These are phyloP conservation scores for Mediolabrus comicus DNA, from an alignment of 108 stramenopile species.

Conservation along the genomic window DNA sequence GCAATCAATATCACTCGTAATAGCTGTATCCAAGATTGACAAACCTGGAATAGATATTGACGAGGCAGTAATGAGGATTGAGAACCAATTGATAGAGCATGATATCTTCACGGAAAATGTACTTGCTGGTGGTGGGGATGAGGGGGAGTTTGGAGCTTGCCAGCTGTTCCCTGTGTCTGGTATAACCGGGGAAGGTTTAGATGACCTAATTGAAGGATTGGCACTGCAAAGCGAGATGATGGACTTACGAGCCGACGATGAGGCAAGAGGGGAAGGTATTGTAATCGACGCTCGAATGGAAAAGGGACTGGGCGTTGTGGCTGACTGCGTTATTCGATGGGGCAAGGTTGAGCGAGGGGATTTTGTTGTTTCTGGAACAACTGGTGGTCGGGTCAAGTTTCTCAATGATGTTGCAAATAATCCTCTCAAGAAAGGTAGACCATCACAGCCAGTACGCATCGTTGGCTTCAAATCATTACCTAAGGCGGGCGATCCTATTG, in stretches of 20 bases:
- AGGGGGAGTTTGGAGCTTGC: slow-evolving; percentile 77
- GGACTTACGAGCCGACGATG: slow-evolving; percentile 76
- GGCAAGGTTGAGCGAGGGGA: slow-evolving; percentile 69
- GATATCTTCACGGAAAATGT: slow-evolving; percentile 75
- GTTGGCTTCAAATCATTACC: slow-evolving; percentile 82
- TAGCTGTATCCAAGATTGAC: slow-evolving; percentile 97
- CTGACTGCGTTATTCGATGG: slow-evolving; percentile 81
- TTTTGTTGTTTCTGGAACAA: slow-evolving; percentile 73
- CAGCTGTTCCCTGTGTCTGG: slow-evolving; percentile 90
- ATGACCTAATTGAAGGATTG: slow-evolving; percentile 85
- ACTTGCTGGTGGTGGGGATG: slow-evolving; percentile 50
- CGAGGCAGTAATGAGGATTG: slow-evolving; percentile 73
- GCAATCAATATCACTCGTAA: slow-evolving; percentile 78
- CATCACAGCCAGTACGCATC: slow-evolving; percentile 82
- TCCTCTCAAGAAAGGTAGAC: slow-evolving; percentile 56
- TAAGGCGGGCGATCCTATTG: slow-evolving; percentile 81
- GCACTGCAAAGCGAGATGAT: slow-evolving; percentile 82
- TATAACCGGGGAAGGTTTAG: slow-evolving; percentile 86
- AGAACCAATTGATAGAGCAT: slow-evolving; percentile 86
- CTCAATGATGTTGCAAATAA: slow-evolving; percentile 74
- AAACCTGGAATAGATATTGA: slow-evolving; percentile 83
- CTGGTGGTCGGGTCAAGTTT: slow-evolving; percentile 67
- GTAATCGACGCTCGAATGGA: slow-evolving; percentile 82
- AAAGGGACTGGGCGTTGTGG: slow-evolving; percentile 82
- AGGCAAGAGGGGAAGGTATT: slow-evolving; percentile 80